These are phyloP conservation scores for Corniculantispora saksenae DNA, from an alignment of 2,329 filamentous ascomycete species.

Conservation along the genomic window DNA sequence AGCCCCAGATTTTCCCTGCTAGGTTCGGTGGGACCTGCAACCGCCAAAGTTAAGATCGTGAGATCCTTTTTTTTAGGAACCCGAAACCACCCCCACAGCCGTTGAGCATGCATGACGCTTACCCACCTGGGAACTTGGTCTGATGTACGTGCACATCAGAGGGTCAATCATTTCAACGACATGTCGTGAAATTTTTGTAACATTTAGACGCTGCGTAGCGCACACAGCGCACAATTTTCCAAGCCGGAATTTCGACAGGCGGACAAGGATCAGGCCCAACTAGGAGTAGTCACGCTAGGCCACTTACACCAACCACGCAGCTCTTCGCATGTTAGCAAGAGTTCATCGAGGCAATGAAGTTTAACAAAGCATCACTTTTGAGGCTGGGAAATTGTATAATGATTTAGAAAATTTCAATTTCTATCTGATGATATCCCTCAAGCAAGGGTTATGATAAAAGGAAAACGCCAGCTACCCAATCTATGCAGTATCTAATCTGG, in stretches of 20 bases:
- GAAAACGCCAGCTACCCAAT: slow-evolving; percentile 19
- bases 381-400: not conserved
- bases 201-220: not conserved
- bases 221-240: not conserved
- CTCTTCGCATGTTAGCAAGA: no score
- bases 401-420: slow-evolving; percentile 9
- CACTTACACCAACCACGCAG: no score
- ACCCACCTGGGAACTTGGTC: slow-evolving; percentile 5
- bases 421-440: not conserved
- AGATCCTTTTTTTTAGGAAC: slow-evolving; percentile 15
- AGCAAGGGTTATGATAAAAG: not conserved
- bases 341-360: no score
- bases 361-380: not conserved
- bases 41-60: slow-evolving; percentile 14
- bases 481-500: slow-evolving; percentile 19
- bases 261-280: no score
- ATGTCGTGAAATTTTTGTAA: no score
- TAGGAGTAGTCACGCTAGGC: no score
- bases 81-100: slow-evolving; percentile 6
- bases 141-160: not conserved
- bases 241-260: no score
- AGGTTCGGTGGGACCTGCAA: slow-evolving; percentile 14
- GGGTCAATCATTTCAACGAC: not conserved
- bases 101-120: slow-evolving; percentile 7
- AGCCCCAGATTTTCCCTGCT: slow-evolving; percentile 8